phyloP scores from a whole-genome alignment of 805 yeast species.

The Candida sonorensis region DNA sequence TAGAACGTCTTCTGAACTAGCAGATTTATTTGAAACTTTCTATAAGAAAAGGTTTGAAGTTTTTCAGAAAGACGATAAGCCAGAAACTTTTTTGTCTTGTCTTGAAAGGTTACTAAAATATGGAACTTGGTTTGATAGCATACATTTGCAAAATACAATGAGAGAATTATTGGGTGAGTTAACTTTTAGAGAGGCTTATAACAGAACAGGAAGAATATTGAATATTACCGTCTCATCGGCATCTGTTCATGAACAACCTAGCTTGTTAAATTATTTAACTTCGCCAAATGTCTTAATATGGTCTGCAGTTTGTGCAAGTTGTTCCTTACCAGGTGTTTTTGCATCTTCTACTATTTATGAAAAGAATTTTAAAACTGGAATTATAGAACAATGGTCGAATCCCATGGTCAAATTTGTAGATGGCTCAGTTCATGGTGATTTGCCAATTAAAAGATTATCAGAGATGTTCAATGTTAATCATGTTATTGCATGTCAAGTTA shows the following conservation, averaged over 20 bases:
- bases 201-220: slow-evolving; percentile 86
- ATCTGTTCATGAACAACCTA: slow-evolving; percentile 84
- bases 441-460: slow-evolving; percentile 82
- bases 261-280: slow-evolving; percentile 70
- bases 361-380: slow-evolving; percentile 68
- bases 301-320: slow-evolving; percentile 91
- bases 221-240: slow-evolving; percentile 94
- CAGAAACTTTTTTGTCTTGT: slow-evolving; percentile 45
- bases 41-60: slow-evolving; percentile 49
- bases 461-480: slow-evolving; percentile 98
- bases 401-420: slow-evolving; percentile 78
- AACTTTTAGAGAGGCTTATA: slow-evolving; percentile 91
- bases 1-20: slow-evolving; percentile 66
- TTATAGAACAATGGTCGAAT: slow-evolving; percentile 75
- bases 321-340: slow-evolving; percentile 89
- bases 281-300: slow-evolving; percentile 78
- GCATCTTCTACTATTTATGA: slow-evolving; percentile 82
- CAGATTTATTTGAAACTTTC: slow-evolving; percentile 50
- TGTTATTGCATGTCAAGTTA: slow-evolving; percentile 95
- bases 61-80: slow-evolving; percentile 42
- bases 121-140: slow-evolving; percentile 86
- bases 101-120: slow-evolving; percentile 63
- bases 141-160: slow-evolving; percentile 67
- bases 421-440: slow-evolving; percentile 92
- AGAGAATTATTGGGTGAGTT: slow-evolving; percentile 75